Evolutionary conservation across 192 early-diverging fungal species (phyloP).

Genomic region (Haplosporangium gracile): DNA sequence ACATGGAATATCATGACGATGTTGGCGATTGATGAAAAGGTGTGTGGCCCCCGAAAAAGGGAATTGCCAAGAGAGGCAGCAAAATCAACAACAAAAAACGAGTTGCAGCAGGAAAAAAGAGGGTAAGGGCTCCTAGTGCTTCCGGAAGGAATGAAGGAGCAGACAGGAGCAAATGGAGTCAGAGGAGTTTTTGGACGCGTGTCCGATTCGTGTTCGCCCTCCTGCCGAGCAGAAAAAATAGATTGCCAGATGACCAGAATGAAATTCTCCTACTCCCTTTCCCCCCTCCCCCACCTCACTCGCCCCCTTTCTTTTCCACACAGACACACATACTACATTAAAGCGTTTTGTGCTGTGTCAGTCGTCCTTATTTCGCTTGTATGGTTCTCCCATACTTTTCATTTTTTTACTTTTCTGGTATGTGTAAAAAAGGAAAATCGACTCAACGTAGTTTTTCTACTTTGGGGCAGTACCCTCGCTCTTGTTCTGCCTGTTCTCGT

Average conservation of each 20-base stretch:
- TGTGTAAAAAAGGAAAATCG: background rate
- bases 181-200: conserved; percentile 3
- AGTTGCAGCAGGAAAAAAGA: background rate
- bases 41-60: background rate
- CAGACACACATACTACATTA: background rate
- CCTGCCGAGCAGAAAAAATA: background rate
- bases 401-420: background rate
- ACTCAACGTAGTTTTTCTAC: background rate
- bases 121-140: conserved; percentile 8
- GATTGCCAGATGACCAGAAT: conserved; percentile 2
- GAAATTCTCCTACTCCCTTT: background rate
- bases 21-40: background rate
- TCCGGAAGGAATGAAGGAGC: background rate
- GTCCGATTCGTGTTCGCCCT: background rate
- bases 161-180: conserved; percentile 5
- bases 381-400: background rate
- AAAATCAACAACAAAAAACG: background rate
- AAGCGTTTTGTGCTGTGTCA: background rate
- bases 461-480: background rate
- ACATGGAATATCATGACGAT: background rate
- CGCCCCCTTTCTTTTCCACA: background rate
- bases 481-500: background rate
- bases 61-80: background rate
- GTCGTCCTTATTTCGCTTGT: background rate
- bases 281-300: no score